These are phyloP conservation scores for Wickerhamiella azyma DNA, from an alignment of 805 yeast genomes.

Conservation along the genomic window DNA sequence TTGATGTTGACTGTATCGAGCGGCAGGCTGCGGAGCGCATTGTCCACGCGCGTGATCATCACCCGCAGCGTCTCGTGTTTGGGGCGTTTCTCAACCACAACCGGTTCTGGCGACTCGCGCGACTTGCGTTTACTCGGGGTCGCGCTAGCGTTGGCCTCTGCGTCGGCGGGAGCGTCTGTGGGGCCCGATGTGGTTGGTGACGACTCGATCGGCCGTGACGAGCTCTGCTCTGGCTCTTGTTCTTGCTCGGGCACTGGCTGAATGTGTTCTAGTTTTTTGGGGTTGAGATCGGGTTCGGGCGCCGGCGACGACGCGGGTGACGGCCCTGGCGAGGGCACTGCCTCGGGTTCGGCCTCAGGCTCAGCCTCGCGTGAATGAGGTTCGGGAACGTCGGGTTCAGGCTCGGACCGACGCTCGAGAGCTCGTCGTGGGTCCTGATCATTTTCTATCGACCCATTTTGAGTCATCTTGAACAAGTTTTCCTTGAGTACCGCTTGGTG, in stretches of 20 bases:
- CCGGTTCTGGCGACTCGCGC: background rate
- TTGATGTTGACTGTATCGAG: conserved; percentile 41
- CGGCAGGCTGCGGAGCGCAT: conserved; percentile 14
- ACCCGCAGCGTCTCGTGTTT: conserved; percentile 11
- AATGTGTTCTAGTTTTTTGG: background rate
- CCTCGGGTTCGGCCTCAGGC: background rate
- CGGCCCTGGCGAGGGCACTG: too few species aligned
- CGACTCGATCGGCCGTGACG: background rate
- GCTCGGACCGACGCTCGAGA: too few species aligned
- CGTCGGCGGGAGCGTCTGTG: too few species aligned
- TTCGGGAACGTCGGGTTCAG: background rate
- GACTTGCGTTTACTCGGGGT: background rate
- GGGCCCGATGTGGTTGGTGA: too few species aligned
- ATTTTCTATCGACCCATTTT: conserved; percentile 37
- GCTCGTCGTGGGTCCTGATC: background rate
- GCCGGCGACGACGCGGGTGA: background rate
- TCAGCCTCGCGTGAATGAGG: background rate
- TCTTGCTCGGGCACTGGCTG: background rate
- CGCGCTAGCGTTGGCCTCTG: too few species aligned
- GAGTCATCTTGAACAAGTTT: conserved; percentile 36
- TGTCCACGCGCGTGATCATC: conserved; percentile 21
- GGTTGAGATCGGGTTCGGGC: background rate
- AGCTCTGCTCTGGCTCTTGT: background rate
- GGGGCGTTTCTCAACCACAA: background rate
- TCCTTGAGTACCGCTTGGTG: conserved; percentile 58